Base-by-base conservation (phyloP, 495 filamentous ascomycete species). In the Daldinia loculata region DNA sequence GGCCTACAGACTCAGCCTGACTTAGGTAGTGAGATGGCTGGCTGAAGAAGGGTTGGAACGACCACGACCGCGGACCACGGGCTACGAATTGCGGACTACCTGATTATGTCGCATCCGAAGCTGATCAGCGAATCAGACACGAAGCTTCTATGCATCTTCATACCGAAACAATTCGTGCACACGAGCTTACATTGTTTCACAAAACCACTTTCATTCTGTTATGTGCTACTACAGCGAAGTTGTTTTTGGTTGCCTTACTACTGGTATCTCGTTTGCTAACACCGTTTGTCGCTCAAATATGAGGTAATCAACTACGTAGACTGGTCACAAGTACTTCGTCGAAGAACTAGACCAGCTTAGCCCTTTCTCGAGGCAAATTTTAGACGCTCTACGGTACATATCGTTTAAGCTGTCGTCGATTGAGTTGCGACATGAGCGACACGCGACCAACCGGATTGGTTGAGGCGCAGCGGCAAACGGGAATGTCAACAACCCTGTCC, bases 71-170 rank as follows among this genome's bases (percentile, higher is more conserved):
- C 17, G 43, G 24, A 43, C 27, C 32, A 34, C 32, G 3, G 9
- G 0, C 12, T 12, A 3, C 26, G 43, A 55, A 48, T 48, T 30
- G 34, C 24, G 36, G 61, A 62, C 22, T 14, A 45, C 14, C 67
- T 61, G 48, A 70, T 56, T 56, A 11, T 61, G 61, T 61, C 50
- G 39, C 27, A 43, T 65, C 62, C 61, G 41, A 56, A 17, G n/a
- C 14, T 52, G 50, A 3, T 48, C 56, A 24, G 39, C 67, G 56
- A 70, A 70, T 70, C 56, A 61, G 26, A 55, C 34, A 63, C 7
- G 24, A 41, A 51, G 32, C 3, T 17, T 29, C 19, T 32, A 66
- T 60, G 56, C 48, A 61, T 26, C 8, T 29, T 30, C 8, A 29
- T 53, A 3, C 50, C 26, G 27, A 30, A 53, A 53, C 24, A 22